Evolutionary conservation across 305 asterid species (phyloP), one percentile per base, ranked within the genome.

Genomic region (Fraxinus velutina): DNA sequence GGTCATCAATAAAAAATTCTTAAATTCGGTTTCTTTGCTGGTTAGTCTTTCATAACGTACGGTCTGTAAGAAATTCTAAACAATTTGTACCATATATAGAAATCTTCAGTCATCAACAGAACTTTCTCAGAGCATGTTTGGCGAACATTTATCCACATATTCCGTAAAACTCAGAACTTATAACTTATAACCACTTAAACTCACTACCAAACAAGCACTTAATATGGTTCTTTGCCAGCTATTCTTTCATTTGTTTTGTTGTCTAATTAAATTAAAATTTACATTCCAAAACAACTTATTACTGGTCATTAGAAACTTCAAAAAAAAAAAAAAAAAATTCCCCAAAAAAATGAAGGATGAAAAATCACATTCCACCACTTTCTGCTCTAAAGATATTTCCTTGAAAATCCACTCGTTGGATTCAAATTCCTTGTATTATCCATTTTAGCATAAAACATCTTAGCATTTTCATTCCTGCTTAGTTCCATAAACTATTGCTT

Each of bases 191-290:
- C 12, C 66, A 55, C 66, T 55, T 55, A 6, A 55, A 55, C 27
- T 60, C 70, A 21, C 30, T 55, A 60, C 30, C 13, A 21, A 19
- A 19, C 13, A 60, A 60, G 70, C 13, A 60, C 30, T 75, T 47
- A 68, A 22, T 33, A 80, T 55, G 60, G 27, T 81, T 39, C 60
- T 76, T 76, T 37, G 33, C 52, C 2, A 66, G 62, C 27, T 52
- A 66, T 76, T 64, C 29, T 64, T 34, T 82, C 73, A 77, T 36
- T 64, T 60, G 37, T 17, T 77, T 37, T 62, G 62, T 36, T 17
- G 75, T 37, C 52, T 75, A 75, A 62, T 29, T 29, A 10, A 68
- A 29, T 29, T 29, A 68, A 5, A 68, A 68, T 1, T 68, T 27
- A 29, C 37, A 13, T 68, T 68, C 73, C 72, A 22, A 68, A 29